Base-by-base conservation (phyloP, 1,139 yeast genomes). In the Geotrichum siamense region DNA sequence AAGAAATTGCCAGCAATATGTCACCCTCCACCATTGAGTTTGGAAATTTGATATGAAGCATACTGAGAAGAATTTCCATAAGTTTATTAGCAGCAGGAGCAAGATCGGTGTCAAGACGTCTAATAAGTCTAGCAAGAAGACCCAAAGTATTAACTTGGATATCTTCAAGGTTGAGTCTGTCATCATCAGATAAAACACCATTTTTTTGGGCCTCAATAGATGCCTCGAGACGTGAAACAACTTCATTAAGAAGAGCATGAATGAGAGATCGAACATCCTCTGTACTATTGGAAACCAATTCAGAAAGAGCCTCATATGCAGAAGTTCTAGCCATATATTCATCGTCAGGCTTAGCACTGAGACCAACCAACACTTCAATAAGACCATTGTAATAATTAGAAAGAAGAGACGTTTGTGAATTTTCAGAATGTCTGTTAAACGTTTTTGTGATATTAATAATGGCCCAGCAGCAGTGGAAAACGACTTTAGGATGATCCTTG, bases 391-490 rank as follows among this genome's bases (percentile, higher is more conserved):
- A 87, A 62, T 76, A 89, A 49, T 73, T 80, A 26, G 95, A 82
- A 69, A 91, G 73, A 28, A 79, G 72, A 25, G 85, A 76, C 12
- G 79, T 64, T 19, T 74, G 76, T 39, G 67, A 67, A 27, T 65
- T 63, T 1, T 76, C 70, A 10, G 79, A 80, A 44, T 80, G 82
- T 23, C 59, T 62, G 53, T 83, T 76, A 50, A 89, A 68, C 62
- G 87, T 96, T 63, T 91, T 97, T 36, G 84, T 76, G 53, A 91
- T 71, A 63, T 91, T 91, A 69, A 91, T 91, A 50, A 91, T 73
- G 3, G 96, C 81, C 98, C 98, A 91, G 65, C 97, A 86, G 67
- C 96, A 87, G 69, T 93, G 91, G 26, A 96, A 85, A 4, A 91
- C 77, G 26, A 91, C 95, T 64, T 83, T 85, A 38, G 96, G 87